Percentiles rank a stretch among this genome's conserved stretches.
phyloP scores from a whole-genome alignment of 163 green algal genomes.

The Prototheca cutis region DNA sequence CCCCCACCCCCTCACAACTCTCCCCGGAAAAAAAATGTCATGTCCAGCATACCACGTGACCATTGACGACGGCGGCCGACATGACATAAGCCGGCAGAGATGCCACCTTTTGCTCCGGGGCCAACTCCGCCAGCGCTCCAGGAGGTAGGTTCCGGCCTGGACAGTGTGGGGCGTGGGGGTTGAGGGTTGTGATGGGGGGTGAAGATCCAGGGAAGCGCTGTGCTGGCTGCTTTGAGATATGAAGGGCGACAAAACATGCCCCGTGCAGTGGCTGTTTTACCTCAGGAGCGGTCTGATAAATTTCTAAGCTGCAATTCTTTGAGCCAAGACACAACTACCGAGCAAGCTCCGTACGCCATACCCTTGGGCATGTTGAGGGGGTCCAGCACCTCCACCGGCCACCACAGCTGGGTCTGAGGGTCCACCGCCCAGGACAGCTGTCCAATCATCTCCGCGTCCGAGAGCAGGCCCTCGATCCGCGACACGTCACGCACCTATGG shows the following conservation, averaged over 20 bases:
- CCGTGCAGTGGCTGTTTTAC: no score
- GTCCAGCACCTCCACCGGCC: slow-evolving; percentile 62
- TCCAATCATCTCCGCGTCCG: slow-evolving; percentile 38
- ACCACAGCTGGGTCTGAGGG: slow-evolving; percentile 28
- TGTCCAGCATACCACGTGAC: no score
- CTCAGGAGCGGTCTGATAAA: no score
- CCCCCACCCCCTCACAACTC: background rate
- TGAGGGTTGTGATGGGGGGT: background rate
- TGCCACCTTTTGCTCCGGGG: slow-evolving; percentile 12
- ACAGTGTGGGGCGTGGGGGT: background rate
- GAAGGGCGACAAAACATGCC: no score
- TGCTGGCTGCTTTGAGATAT: no score
- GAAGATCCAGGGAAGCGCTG: no score
- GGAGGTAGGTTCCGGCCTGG: slow-evolving; percentile 20
- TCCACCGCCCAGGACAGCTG: slow-evolving; percentile 34
- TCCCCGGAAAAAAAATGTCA: no score
- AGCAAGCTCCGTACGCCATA: no score
- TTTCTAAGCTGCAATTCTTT: no score
- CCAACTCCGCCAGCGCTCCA: slow-evolving; percentile 12
- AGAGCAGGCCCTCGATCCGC: slow-evolving; percentile 25
- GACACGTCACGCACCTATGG: slow-evolving; percentile 18
- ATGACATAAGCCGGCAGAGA: slow-evolving; percentile 9
- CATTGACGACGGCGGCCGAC: background rate
- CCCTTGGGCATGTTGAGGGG: slow-evolving; percentile 35
- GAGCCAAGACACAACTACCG: no score